Conservation (phyloP, 495 filamentous ascomycete species). For the Penicillium herquei region DNA sequence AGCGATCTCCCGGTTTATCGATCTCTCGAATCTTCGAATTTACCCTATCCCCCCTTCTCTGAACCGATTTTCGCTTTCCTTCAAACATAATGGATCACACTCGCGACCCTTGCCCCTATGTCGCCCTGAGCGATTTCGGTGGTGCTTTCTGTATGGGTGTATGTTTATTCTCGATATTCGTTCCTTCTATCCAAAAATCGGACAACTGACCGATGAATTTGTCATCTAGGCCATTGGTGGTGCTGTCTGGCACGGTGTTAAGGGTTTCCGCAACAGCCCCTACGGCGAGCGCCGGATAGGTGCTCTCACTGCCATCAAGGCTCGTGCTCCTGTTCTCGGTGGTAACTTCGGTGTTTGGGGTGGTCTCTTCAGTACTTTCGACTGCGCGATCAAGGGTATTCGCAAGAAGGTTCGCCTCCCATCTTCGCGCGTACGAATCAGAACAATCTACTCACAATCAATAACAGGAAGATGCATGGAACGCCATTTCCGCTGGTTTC, state of each 20-base stretch:
- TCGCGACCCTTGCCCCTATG: constrained; percentile 95
- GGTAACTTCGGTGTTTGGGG: constrained; percentile 99
- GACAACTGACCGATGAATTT: constrained; percentile 11
- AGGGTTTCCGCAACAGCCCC: constrained; percentile 85
- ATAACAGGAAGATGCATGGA: constrained; percentile 77
- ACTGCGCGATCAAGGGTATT: constrained; percentile 96
- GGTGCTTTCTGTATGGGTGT: constrained; percentile 98
- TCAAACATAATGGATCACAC: constrained; percentile 79
- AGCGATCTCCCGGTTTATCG: no score
- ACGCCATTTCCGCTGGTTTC: constrained; percentile 94
- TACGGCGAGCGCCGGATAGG: constrained; percentile 95
- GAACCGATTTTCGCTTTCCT: constrained; percentile 9
- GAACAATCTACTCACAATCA: neutral
- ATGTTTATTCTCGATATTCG: constrained; percentile 36
- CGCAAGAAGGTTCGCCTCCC: constrained; percentile 74
- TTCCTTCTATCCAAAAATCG: neutral
- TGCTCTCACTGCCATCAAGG: constrained; percentile 95
- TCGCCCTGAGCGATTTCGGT: constrained; percentile 92
- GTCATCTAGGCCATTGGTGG: constrained; percentile 66
- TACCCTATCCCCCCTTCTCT: constrained; percentile 6
- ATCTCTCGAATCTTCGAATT: neutral
- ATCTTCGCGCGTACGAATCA: neutral
- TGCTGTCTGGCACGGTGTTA: constrained; percentile 96
- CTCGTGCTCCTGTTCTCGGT: constrained; percentile 89
- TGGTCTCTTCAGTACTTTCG: constrained; percentile 88